Percentiles rank a stretch among this genome's conserved stretches.
Conservation (phyloP, 306 rosid species). For the Sophora flavescens region DNA sequence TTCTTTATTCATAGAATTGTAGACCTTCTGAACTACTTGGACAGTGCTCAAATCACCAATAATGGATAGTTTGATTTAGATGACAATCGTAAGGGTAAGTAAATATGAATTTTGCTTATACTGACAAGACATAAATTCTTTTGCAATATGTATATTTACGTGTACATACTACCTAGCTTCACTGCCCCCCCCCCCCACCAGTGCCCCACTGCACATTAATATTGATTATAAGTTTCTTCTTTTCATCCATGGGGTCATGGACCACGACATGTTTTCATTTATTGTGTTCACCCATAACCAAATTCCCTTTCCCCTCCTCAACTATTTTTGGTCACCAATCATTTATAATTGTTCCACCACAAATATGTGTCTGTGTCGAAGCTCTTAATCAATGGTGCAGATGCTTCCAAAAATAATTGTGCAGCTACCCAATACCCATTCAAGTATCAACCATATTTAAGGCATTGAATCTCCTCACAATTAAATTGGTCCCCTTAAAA, state of each 20-base stretch:
- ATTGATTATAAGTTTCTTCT: not conserved
- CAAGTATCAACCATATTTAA: constrained; percentile 29
- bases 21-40: not conserved
- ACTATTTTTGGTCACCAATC: not conserved
- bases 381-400: constrained; percentile 11
- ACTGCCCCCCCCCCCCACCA: not conserved
- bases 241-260: constrained; percentile 39
- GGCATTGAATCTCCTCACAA: constrained; percentile 35
- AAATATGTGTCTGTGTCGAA: not conserved
- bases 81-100: not conserved
- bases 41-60: not conserved
- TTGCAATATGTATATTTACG: constrained; percentile 2
- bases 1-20: too few relatives aligned
- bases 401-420: constrained; percentile 36
- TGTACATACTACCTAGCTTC: not conserved
- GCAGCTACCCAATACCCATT: constrained; percentile 47
- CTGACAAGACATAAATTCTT: constrained; percentile 5
- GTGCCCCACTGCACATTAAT: not conserved
- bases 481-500: constrained; percentile 31
- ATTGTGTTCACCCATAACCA: constrained; percentile 22
- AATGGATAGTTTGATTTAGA: not conserved
- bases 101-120: not conserved
- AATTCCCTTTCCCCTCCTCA: constrained; percentile 12
- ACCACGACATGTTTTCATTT: constrained; percentile 43
- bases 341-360: not conserved